Conservation (phyloP, 441 rosid genomes). For the Euphorbia neoarborescens region DNA sequence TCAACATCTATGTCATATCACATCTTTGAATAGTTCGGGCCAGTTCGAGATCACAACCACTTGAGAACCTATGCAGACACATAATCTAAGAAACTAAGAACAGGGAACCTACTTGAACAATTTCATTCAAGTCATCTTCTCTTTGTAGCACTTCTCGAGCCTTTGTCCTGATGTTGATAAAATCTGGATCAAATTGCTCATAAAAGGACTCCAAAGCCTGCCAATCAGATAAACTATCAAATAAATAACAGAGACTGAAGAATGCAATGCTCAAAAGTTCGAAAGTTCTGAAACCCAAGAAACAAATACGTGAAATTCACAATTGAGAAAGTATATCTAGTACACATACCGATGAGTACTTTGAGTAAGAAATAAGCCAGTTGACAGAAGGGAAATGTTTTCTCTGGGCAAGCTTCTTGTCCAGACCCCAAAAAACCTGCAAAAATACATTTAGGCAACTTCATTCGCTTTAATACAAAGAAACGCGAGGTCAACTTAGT, state of each 20-base stretch:
- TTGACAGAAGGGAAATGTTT: constrained; percentile 98
- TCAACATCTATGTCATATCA: neutral
- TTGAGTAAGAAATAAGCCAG: constrained; percentile 98
- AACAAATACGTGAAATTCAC: neutral
- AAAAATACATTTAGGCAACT: constrained; percentile 8
- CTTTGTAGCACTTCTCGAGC: constrained; percentile 98
- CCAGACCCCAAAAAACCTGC: constrained; percentile 99
- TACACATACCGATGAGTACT: constrained; percentile 71
- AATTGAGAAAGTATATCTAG: neutral
- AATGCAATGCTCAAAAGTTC: neutral
- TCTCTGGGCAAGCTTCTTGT: constrained; percentile 98
- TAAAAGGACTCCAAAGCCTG: constrained; percentile 96
- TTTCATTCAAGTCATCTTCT: constrained; percentile 97
- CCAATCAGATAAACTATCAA: constrained; percentile 18
- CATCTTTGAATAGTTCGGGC: constrained; percentile 1
- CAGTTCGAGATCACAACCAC: neutral
- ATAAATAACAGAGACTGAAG: constrained; percentile 7
- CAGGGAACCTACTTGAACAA: constrained; percentile 66
- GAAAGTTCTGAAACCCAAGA: neutral
- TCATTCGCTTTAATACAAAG: neutral
- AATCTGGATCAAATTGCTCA: constrained; percentile 92
- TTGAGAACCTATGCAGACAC: neutral
- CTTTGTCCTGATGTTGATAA: constrained; percentile 92
- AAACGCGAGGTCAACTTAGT: neutral
- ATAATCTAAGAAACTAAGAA: neutral